A percentile compares a stretch with the other conserved stretches of the same genome.
Evolutionary conservation across 805 yeast genomes (phyloP).

Genomic region (Nakazawaea pomicola): DNA sequence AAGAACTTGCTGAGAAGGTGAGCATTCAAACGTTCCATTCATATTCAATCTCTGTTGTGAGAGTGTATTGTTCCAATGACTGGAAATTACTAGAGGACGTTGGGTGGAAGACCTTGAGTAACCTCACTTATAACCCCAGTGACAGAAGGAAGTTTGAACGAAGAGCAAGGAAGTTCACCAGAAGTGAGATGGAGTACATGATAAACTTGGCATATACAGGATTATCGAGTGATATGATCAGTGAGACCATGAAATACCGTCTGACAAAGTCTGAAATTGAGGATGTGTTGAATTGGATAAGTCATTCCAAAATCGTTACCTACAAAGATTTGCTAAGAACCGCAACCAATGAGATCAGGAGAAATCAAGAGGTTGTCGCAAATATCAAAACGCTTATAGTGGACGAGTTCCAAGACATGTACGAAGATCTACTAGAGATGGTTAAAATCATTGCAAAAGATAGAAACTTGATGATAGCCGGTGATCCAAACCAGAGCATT

Average conservation of each 20-base stretch:
- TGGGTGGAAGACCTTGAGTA: slow-evolving; percentile 43
- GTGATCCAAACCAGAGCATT: slow-evolving; percentile 68
- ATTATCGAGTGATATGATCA: neutral
- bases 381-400: slow-evolving; percentile 43
- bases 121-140: slow-evolving; percentile 17
- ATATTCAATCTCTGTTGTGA: slow-evolving; percentile 47
- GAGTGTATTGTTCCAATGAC: slow-evolving; percentile 25
- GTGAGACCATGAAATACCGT: neutral
- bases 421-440: slow-evolving; percentile 42
- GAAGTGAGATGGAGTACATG: slow-evolving; percentile 7
- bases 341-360: slow-evolving; percentile 1
- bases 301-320: slow-evolving; percentile 11
- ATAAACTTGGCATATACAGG: slow-evolving; percentile 5
- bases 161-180: slow-evolving; percentile 1
- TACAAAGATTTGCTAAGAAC: slow-evolving; percentile 5
- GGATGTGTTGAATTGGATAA: slow-evolving; percentile 6
- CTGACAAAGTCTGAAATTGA: neutral
- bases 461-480: slow-evolving; percentile 61
- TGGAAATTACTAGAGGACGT: slow-evolving; percentile 48
- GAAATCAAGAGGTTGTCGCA: slow-evolving; percentile 15
- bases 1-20: slow-evolving; percentile 27
- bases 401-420: slow-evolving; percentile 74
- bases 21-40: slow-evolving; percentile 60
- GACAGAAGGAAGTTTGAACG: neutral
- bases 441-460: slow-evolving; percentile 30